Percentiles rank a stretch among this genome's conserved stretches.
Evolutionary conservation across 1,284 basidiomycete species (phyloP).

Genomic region (Cutaneotrichosporon arboriforme): DNA sequence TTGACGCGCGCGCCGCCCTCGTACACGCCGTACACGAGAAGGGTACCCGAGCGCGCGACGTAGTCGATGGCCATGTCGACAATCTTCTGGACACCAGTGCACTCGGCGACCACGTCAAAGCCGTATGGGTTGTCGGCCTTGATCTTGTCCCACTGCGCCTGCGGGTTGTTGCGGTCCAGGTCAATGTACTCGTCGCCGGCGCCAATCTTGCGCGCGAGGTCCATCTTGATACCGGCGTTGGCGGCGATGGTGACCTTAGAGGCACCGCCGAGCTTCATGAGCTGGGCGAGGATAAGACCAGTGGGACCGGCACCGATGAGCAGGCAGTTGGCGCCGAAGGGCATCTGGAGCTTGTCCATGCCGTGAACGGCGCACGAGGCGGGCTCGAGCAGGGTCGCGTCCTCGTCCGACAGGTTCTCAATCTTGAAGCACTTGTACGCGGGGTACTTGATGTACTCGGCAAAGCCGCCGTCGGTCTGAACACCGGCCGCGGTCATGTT

Average conservation of each 20-base stretch:
- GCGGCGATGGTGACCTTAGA: constrained; percentile 68
- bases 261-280: constrained; percentile 76
- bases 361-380: constrained; percentile 84
- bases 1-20: constrained; percentile 66
- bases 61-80: constrained; percentile 76
- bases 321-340: constrained; percentile 70
- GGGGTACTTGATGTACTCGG: constrained; percentile 69
- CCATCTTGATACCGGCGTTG: constrained; percentile 79
- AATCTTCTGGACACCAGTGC: constrained; percentile 73
- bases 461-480: constrained; percentile 73
- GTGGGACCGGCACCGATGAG: constrained; percentile 61
- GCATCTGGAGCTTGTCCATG: constrained; percentile 70
- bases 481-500: constrained; percentile 72
- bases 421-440: constrained; percentile 74
- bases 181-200: constrained; percentile 77
- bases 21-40: constrained; percentile 58
- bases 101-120: constrained; percentile 83
- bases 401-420: constrained; percentile 75
- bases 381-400: constrained; percentile 80
- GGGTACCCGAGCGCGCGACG: constrained; percentile 57
- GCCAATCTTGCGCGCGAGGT: constrained; percentile 67
- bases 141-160: constrained; percentile 69
- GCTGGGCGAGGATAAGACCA: constrained; percentile 76
- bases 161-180: constrained; percentile 67
- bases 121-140: constrained; percentile 74